Conservation (phyloP, 805 yeast genomes). For the Citeromyces nyonsensis region DNA sequence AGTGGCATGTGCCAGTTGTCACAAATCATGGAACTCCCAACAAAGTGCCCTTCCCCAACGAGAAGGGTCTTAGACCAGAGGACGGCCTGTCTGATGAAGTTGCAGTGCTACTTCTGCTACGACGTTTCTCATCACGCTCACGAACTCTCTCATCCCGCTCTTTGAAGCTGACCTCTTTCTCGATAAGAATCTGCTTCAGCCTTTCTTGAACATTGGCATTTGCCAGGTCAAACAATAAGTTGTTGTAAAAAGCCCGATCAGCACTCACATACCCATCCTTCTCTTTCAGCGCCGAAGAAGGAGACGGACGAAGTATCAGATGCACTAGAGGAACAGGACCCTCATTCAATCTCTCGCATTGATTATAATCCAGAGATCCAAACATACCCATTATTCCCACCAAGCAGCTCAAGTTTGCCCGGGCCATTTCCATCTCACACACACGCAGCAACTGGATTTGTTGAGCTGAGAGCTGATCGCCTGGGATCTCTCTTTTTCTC, state of each 20-base stretch:
- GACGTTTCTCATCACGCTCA: background rate
- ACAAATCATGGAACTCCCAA: too few relatives aligned
- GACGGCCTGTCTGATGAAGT: too few relatives aligned
- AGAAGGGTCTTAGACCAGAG: too few relatives aligned
- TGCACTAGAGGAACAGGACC: constrained; percentile 1
- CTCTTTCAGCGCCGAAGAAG: background rate
- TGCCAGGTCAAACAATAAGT: background rate
- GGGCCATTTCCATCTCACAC: too few relatives aligned
- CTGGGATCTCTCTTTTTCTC: background rate
- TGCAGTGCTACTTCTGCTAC: constrained; percentile 1
- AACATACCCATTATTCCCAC: too few relatives aligned
- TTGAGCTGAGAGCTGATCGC: background rate
- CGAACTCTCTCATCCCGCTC: background rate
- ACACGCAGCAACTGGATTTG: too few relatives aligned
- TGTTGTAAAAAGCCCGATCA: background rate
- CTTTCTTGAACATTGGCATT: background rate
- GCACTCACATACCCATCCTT: background rate
- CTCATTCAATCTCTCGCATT: too few relatives aligned
- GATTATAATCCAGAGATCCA: too few relatives aligned
- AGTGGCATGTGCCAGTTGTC: too few relatives aligned
- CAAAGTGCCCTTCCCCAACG: too few relatives aligned
- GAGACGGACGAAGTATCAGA: constrained; percentile 1
- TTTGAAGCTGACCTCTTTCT: background rate
- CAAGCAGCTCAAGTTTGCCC: too few relatives aligned
- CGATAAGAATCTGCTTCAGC: constrained; percentile 1